Base-by-base conservation (phyloP, 2,329 filamentous ascomycete species). In the Aspergillus chevalieri region DNA sequence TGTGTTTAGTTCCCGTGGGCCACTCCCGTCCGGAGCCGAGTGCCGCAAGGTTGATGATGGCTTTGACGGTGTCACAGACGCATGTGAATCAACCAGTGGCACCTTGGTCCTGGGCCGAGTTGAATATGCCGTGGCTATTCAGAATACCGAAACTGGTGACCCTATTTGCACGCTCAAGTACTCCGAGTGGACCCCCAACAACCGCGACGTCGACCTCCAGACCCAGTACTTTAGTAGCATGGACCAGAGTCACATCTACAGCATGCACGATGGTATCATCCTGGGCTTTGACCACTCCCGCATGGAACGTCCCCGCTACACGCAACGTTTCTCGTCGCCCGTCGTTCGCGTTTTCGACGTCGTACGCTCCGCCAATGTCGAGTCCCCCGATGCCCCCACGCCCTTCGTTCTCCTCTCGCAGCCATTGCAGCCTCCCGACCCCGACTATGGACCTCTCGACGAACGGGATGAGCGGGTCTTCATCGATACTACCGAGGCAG, bases 131-230 rank as follows among this genome's bases (percentile, higher is more conserved):
- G 85, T 98, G 52, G 83, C 80, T 49, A 94, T 98, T 42, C 86
- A 90, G 56, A 85, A 88, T 52, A 81, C 79, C 42, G 81, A 86
- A 57, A 84, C 82, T 3, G 85, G 86, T 1, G 81, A 85, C 51
- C 81, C 83, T 6, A 86, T 98, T 54, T 95, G 90, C 62, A 95
- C 89, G 0, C 81, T 98, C 58, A 91, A 84, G 57, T 98, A 94
- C 65, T 87, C 89, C 9, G 93, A 98, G 67, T 98, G 93, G 93
- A 85, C 84, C 0, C 88, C 91, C 12, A 98, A 98, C 68, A 94
- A 86, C 51, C 87, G 85, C 52, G 92, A 98, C 68, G 82, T 82
- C 55, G 93, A 98, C 65, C 81, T 98, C 6, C 84, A 89, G 60
- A 81, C 81, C 45, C 89, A 97, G 64, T 93, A 97, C 63, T 80